A percentile compares a stretch with the other conserved stretches of the same genome.
phyloP scores from a whole-genome alignment of 2,329 filamentous ascomycete species.

The Colletotrichum sp. region DNA sequence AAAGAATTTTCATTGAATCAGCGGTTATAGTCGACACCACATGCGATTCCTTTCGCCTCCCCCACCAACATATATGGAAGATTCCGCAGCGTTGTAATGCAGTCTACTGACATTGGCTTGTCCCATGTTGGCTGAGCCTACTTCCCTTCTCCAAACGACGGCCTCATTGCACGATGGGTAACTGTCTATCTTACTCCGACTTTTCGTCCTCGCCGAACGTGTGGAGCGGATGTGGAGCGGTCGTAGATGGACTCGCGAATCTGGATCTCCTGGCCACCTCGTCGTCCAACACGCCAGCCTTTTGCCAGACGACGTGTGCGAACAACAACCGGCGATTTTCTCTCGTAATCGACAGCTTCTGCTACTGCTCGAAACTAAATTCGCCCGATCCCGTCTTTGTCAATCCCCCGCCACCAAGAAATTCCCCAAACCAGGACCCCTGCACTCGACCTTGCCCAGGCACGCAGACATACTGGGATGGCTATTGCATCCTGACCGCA shows the following conservation, averaged over 20 bases:
- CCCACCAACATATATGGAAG: not conserved
- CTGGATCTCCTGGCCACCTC: not conserved
- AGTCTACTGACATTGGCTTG: not conserved
- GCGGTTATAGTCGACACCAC: not conserved
- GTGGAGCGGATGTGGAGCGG: not conserved
- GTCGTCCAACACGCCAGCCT: not conserved
- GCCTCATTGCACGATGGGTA: not conserved
- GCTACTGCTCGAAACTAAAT: not conserved
- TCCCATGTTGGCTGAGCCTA: rapidly evolving
- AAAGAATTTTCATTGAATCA: not conserved
- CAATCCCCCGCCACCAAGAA: not conserved
- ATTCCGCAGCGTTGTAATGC: rapidly evolving
- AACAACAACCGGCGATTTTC: not conserved
- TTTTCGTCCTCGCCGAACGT: not conserved
- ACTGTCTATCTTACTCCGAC: rapidly evolving
- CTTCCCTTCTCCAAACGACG: rapidly evolving
- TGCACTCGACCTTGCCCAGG: not conserved
- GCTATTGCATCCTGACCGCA: rapidly evolving
- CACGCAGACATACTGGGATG: not conserved
- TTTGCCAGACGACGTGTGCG: not conserved
- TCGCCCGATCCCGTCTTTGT: not conserved
- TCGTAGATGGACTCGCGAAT: not conserved
- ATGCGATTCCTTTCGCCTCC: not conserved
- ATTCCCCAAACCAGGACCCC: rapidly evolving
- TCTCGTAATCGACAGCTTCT: not conserved